Evolutionary conservation across 257 asterid species (phyloP).

Genomic region (Lycium ferocissimum): DNA sequence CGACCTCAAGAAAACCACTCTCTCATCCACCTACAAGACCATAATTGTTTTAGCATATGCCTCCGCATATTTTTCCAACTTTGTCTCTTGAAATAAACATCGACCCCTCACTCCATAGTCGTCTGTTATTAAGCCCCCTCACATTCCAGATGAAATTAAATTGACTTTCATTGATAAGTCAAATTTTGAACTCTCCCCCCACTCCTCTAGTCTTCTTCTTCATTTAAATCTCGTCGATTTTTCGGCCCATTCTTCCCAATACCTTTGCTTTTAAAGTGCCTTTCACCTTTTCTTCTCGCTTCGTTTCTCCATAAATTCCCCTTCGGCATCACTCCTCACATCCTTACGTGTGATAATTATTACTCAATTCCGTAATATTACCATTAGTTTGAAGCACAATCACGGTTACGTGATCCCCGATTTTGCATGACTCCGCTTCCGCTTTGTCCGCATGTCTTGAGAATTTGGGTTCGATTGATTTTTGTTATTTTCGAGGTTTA

Average conservation of each 20-base stretch:
- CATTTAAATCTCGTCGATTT: not conserved
- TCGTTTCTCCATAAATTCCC: not conserved
- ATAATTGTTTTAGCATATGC: not conserved
- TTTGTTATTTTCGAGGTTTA: too few relatives aligned
- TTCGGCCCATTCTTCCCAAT: not conserved
- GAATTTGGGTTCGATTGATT: too few relatives aligned
- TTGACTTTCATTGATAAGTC: not conserved
- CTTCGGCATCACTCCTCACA: not conserved
- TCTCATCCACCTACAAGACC: not conserved
- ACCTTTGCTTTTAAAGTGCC: not conserved
- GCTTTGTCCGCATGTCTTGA: too few relatives aligned
- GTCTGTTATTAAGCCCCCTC: not conserved
- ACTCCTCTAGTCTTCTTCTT: not conserved
- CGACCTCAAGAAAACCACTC: too few relatives aligned
- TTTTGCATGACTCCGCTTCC: too few relatives aligned
- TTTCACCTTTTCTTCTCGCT: not conserved
- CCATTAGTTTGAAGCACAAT: too few relatives aligned
- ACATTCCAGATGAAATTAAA: not conserved
- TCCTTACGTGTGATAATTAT: not conserved
- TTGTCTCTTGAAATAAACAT: not conserved
- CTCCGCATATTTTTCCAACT: not conserved
- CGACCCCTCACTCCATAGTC: too few relatives aligned
- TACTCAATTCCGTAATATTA: too few relatives aligned
- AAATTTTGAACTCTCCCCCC: not conserved
- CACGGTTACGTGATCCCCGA: not conserved